Evolutionary conservation across 805 yeast genomes (phyloP).

Genomic region (Candida gorgasii): DNA sequence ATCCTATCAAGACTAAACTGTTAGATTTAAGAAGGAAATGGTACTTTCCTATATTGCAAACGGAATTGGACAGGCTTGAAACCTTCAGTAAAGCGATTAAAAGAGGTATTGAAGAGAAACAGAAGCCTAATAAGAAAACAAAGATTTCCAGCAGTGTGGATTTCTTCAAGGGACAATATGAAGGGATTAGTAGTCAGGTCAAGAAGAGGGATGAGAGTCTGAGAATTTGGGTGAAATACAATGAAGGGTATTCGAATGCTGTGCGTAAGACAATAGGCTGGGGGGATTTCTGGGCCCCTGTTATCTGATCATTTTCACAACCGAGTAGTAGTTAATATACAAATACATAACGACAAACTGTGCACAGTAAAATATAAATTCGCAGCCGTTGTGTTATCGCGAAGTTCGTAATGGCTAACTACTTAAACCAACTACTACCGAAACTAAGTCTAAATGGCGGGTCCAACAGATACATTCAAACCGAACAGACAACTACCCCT

Average conservation of each 20-base stretch:
- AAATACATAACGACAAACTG: neutral
- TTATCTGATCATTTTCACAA: neutral
- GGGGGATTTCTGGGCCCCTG: conserved; percentile 59
- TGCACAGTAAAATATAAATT: neutral
- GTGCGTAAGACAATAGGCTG: conserved; percentile 82
- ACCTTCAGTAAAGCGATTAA: conserved; percentile 10
- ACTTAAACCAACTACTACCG: conserved; percentile 32
- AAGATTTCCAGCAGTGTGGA: conserved; percentile 36
- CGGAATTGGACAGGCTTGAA: conserved; percentile 30
- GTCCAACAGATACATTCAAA: conserved; percentile 14
- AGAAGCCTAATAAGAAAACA: conserved; percentile 19
- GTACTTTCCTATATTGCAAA: conserved; percentile 37
- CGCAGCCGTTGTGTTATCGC: too few species aligned
- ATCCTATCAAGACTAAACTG: conserved; percentile 20
- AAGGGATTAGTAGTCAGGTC: conserved; percentile 31
- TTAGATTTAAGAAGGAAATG: conserved; percentile 30
- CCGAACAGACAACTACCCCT: conserved; percentile 16
- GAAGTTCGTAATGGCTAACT: conserved; percentile 15
- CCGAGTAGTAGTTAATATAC: neutral
- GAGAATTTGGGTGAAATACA: conserved; percentile 79
- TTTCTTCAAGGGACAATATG: conserved; percentile 40
- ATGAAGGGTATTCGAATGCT: conserved; percentile 91
- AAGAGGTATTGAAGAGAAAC: conserved; percentile 8
- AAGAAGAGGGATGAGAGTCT: conserved; percentile 38
- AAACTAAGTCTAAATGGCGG: conserved; percentile 18